Percentiles rank a stretch among this genome's conserved stretches.
Evolutionary conservation across 148 eudicot genomes (phyloP).

Genomic region (Chenopodium quinoa): DNA sequence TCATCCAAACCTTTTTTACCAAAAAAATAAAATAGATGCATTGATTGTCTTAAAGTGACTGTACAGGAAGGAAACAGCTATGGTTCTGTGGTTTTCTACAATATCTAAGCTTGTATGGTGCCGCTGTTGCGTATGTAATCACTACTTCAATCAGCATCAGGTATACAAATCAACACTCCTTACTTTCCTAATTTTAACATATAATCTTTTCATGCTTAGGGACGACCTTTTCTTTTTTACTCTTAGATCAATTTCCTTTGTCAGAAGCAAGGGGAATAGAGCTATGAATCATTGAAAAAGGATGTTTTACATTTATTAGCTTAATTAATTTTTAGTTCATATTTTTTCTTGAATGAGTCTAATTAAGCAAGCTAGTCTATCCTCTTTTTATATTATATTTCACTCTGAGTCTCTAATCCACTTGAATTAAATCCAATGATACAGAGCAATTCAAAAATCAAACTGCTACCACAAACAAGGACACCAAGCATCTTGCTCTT

Average conservation of each 20-base stretch:
- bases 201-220: too few species aligned
- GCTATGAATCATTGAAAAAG: neutral
- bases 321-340: neutral
- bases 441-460: slow-evolving; percentile 58
- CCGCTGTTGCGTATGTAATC: slow-evolving; percentile 38
- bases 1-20: neutral
- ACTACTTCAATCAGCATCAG: slow-evolving; percentile 34
- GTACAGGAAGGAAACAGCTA: slow-evolving; percentile 34
- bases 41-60: neutral
- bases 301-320: neutral
- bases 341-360: neutral
- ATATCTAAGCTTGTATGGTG: slow-evolving; percentile 24
- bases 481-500: slow-evolving; percentile 45
- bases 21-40: neutral
- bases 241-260: neutral
- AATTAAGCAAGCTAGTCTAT: neutral
- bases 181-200: neutral
- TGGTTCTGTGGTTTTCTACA: slow-evolving; percentile 35
- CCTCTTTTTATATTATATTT: neutral
- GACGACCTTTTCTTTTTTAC: too few species aligned
- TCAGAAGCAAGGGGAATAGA: neutral
- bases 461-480: slow-evolving; percentile 69
- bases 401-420: neutral
- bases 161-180: slow-evolving; percentile 3
- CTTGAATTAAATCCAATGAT: neutral